phyloP scores from a whole-genome alignment of 1,284 basidiomycete species.

The Apiotrichum gracile region DNA sequence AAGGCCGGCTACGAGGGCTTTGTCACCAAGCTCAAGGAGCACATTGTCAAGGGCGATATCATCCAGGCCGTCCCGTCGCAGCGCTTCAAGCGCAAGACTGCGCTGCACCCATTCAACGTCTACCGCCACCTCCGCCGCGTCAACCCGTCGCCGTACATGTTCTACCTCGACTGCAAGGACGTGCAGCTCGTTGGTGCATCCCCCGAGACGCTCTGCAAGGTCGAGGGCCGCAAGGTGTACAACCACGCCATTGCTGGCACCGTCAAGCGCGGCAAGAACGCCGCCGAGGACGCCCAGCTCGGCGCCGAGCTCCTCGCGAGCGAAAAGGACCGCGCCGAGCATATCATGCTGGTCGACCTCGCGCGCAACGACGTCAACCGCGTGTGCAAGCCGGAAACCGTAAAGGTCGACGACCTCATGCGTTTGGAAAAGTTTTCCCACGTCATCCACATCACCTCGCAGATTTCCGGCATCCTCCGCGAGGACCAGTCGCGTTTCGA shows the following conservation, averaged over 20 bases:
- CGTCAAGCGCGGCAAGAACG: conserved; percentile 74
- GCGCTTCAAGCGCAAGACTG: conserved; percentile 74
- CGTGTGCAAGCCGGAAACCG: conserved; percentile 90
- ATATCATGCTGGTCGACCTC: conserved; percentile 98
- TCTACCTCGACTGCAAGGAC: conserved; percentile 90
- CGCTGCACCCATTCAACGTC: conserved; percentile 93
- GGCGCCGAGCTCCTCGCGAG: conserved; percentile 70
- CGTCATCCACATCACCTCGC: conserved; percentile 95
- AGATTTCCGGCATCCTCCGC: conserved; percentile 82
- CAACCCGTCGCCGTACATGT: conserved; percentile 99
- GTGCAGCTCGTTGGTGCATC: conserved; percentile 92
- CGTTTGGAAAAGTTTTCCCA: conserved; percentile 92
- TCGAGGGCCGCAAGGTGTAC: conserved; percentile 83
- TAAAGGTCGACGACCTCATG: conserved; percentile 95
- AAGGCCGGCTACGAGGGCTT: conserved; percentile 87
- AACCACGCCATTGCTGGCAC: conserved; percentile 99
- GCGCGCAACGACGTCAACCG: conserved; percentile 99
- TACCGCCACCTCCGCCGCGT: conserved; percentile 87
- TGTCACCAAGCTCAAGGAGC: conserved; percentile 86
- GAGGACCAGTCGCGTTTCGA: conserved; percentile 86
- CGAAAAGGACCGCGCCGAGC: conserved; percentile 94
- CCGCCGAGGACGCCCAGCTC: conserved; percentile 76
- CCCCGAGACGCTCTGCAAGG: conserved; percentile 96
- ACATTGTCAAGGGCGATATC: conserved; percentile 93
- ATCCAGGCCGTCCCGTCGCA: conserved; percentile 99